These are phyloP conservation scores for Vanrija sp. DNA, from an alignment of 1,284 basidiomycete species.

Conservation along the genomic window DNA sequence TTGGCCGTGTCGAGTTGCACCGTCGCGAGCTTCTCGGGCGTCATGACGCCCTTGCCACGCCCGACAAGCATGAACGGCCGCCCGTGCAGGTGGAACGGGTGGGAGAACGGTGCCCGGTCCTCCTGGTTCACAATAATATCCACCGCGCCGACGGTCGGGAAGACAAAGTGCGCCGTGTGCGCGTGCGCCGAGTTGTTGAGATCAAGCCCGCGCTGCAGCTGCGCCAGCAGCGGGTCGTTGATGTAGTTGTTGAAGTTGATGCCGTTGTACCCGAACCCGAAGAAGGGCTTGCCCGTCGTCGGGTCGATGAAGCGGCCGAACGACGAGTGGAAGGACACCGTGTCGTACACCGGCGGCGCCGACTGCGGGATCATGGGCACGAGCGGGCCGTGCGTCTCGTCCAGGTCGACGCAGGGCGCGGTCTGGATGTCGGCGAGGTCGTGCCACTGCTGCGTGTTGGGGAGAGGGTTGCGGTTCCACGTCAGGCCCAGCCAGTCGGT, in stretches of 20 bases:
- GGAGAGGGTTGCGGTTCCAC: slow-evolving; percentile 1
- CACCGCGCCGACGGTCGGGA: background rate
- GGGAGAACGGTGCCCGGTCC: slow-evolving; percentile 4
- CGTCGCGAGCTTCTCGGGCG: slow-evolving; percentile 10
- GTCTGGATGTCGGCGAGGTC: slow-evolving; percentile 5
- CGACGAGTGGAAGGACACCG: slow-evolving; percentile 20
- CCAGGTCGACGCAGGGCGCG: slow-evolving; percentile 22
- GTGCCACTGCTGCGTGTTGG: slow-evolving; percentile 24
- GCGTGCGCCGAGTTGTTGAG: slow-evolving; percentile 13
- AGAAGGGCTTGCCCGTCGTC: slow-evolving; percentile 16
- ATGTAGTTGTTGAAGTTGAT: slow-evolving; percentile 31
- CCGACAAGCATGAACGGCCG: slow-evolving; percentile 34
- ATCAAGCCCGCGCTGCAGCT: slow-evolving; percentile 19
- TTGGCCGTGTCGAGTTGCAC: slow-evolving; percentile 33
- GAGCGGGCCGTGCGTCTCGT: slow-evolving; percentile 16
- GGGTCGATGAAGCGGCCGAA: slow-evolving; percentile 20
- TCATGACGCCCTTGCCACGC: slow-evolving; percentile 36
- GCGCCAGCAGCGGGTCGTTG: slow-evolving; percentile 38
- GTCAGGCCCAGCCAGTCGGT: slow-evolving; percentile 9
- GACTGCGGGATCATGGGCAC: slow-evolving; percentile 30
- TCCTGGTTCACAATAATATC: slow-evolving; percentile 39
- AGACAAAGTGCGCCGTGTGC: slow-evolving; percentile 5
- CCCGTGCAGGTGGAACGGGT: slow-evolving; percentile 44
- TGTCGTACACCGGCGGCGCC: slow-evolving; percentile 17
- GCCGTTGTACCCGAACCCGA: slow-evolving; percentile 34